Conservation (phyloP, 768 basidiomycete species). For the Boletales sp. region DNA sequence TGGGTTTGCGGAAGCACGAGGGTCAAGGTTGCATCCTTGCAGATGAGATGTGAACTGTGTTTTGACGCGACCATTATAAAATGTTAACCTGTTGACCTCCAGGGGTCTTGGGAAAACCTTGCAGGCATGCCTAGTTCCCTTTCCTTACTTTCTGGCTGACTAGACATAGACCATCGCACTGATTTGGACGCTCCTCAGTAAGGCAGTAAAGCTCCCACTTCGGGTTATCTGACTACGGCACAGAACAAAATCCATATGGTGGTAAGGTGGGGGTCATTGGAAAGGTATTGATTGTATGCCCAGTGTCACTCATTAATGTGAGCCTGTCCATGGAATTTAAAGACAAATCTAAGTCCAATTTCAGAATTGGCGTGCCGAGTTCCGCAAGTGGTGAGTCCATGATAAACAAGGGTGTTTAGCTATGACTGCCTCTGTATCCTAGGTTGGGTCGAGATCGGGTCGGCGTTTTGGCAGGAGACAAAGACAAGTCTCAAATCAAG, state of each 20-base stretch:
- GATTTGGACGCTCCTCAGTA: slow-evolving; percentile 89
- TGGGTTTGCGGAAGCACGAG: slow-evolving; percentile 90
- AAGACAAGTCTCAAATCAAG: slow-evolving; percentile 53
- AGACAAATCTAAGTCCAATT: neutral
- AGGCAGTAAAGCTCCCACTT: slow-evolving; percentile 22
- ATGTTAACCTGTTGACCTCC: slow-evolving; percentile 14
- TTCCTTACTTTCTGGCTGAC: slow-evolving; percentile 9
- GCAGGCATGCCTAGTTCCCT: slow-evolving; percentile 43
- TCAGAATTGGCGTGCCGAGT: slow-evolving; percentile 94
- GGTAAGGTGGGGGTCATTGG: slow-evolving; percentile 52
- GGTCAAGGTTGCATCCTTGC: slow-evolving; percentile 94
- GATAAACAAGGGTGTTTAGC: neutral
- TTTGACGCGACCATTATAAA: slow-evolving; percentile 1
- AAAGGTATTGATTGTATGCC: slow-evolving; percentile 91
- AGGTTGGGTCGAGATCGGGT: slow-evolving; percentile 57
- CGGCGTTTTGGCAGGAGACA: slow-evolving; percentile 58
- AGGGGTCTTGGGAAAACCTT: slow-evolving; percentile 98
- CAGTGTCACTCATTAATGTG: slow-evolving; percentile 85
- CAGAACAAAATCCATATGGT: slow-evolving; percentile 84
- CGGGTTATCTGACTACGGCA: neutral
- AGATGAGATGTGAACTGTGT: slow-evolving; percentile 76
- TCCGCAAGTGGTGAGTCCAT: slow-evolving; percentile 82
- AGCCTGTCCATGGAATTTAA: slow-evolving; percentile 18
- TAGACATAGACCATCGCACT: slow-evolving; percentile 70
- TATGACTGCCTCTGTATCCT: neutral